Conservation (phyloP, 2,329 filamentous ascomycete species). For the Thelonectria rubi region DNA sequence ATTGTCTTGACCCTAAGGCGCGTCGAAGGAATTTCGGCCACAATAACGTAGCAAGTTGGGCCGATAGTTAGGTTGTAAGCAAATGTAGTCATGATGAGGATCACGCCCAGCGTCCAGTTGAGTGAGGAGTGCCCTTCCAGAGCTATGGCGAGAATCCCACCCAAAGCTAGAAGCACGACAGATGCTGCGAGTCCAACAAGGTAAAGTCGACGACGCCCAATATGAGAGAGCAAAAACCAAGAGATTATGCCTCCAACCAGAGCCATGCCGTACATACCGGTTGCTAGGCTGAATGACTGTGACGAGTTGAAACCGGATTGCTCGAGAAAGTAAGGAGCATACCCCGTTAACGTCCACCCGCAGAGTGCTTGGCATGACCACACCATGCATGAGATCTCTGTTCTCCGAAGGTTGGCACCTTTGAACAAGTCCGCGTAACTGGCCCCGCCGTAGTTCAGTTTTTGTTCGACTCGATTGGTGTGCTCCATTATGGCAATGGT, state of each 20-base stretch:
- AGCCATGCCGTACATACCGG: slow-evolving; percentile 54
- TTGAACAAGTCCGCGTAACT: slow-evolving; percentile 55
- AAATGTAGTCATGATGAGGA: slow-evolving; percentile 78
- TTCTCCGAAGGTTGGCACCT: slow-evolving; percentile 55
- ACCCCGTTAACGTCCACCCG: slow-evolving; percentile 48
- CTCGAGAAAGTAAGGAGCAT: slow-evolving; percentile 54
- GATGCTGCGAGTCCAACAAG: slow-evolving; percentile 73
- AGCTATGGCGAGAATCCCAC: slow-evolving; percentile 74
- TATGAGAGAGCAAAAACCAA: slow-evolving; percentile 21
- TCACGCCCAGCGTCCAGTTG: slow-evolving; percentile 70
- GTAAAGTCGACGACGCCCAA: slow-evolving; percentile 76
- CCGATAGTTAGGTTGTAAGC: slow-evolving; percentile 83
- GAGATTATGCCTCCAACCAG: slow-evolving; percentile 75
- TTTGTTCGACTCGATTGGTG: slow-evolving; percentile 26
- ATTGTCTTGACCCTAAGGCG: slow-evolving; percentile 86
- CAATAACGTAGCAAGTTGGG: slow-evolving; percentile 83
- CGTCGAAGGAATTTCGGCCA: slow-evolving; percentile 79
- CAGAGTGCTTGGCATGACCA: slow-evolving; percentile 50
- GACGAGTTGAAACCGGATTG: slow-evolving; percentile 48
- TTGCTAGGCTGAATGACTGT: not conserved
- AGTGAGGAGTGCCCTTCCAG: slow-evolving; percentile 57
- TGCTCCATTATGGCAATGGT: slow-evolving; percentile 29
- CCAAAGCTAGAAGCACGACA: slow-evolving; percentile 74
- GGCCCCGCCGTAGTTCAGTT: slow-evolving; percentile 24
- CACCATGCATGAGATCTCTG: slow-evolving; percentile 50